Percentiles rank a stretch among this genome's conserved stretches.
Conservation (phyloP, 805 yeast genomes). For the Starmerella davenportii region DNA sequence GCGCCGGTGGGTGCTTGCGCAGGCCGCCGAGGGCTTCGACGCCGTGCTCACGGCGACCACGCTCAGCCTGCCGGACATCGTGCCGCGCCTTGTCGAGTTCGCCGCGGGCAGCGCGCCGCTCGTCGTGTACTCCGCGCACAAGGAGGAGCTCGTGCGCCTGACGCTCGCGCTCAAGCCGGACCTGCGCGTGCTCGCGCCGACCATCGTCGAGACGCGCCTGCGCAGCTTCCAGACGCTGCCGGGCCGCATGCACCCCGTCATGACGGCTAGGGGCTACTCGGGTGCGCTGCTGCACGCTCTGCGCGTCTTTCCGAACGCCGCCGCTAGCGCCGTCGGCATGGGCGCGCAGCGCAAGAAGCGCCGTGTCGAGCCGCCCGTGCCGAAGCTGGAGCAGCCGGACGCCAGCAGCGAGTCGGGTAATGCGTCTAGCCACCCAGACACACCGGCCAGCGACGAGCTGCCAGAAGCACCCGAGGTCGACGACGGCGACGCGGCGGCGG, state of each 20-base stretch:
- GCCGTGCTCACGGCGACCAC: conserved; percentile 60
- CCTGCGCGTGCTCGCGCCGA: conserved; percentile 60
- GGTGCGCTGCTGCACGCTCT: conserved; percentile 72
- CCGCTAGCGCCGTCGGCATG: conserved; percentile 47
- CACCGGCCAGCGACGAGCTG: too few relatives aligned
- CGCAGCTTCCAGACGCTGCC: conserved; percentile 83
- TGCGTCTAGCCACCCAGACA: too few relatives aligned
- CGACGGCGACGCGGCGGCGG: too few relatives aligned
- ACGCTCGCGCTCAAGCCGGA: conserved; percentile 53
- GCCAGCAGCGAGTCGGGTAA: too few relatives aligned
- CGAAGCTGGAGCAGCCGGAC: too few relatives aligned
- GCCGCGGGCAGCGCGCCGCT: conserved; percentile 77
- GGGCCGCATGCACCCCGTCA: conserved; percentile 83
- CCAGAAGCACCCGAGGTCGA: too few relatives aligned
- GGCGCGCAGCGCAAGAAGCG: conserved; percentile 9
- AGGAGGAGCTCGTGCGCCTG: conserved; percentile 59
- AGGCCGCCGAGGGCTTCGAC: conserved; percentile 45
- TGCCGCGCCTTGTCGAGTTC: conserved; percentile 43
- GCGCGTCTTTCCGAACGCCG: conserved; percentile 54
- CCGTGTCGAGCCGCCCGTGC: neutral
- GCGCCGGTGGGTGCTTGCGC: conserved; percentile 24
- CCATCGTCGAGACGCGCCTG: conserved; percentile 62
- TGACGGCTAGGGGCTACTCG: conserved; percentile 87
- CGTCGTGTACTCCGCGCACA: conserved; percentile 63
- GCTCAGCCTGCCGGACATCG: conserved; percentile 44